phyloP scores from a whole-genome alignment of 805 yeast species.

The Henningerozyma blattae region DNA sequence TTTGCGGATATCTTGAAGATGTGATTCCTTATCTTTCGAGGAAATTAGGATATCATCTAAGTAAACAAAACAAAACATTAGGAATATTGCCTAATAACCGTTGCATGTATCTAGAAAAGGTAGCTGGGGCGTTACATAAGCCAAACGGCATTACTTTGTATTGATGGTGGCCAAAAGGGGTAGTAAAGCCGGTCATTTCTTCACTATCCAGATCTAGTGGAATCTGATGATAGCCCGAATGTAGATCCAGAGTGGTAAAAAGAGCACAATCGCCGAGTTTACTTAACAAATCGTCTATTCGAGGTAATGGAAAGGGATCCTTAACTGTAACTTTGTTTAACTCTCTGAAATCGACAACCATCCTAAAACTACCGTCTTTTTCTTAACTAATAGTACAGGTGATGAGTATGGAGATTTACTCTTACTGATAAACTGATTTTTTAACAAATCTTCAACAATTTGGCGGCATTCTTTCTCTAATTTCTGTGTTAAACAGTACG shows the following conservation, averaged over 20 bases:
- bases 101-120: constrained; percentile 11
- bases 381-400: constrained; percentile 8
- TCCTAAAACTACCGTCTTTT: constrained; percentile 5
- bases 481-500: constrained; percentile 7
- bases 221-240: constrained; percentile 7
- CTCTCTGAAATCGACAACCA: constrained; percentile 5
- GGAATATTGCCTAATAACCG: constrained; percentile 7
- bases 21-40: constrained; percentile 3
- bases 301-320: constrained; percentile 6
- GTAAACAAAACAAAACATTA: constrained; percentile 6
- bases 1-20: constrained; percentile 6
- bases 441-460: constrained; percentile 4
- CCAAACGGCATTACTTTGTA: constrained; percentile 13
- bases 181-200: constrained; percentile 5
- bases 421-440: constrained; percentile 3
- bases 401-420: constrained; percentile 8
- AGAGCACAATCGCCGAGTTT: constrained; percentile 1
- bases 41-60: constrained; percentile 10
- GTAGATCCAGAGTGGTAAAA: constrained; percentile 5
- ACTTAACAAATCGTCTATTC: constrained; percentile 3
- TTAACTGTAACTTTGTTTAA: constrained; percentile 5
- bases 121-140: constrained; percentile 7
- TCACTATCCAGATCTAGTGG: constrained; percentile 3
- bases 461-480: constrained; percentile 1
- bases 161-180: constrained; percentile 6